These are phyloP conservation scores for Talaromyces atroroseus DNA, from an alignment of 2,329 filamentous ascomycete species.

Conservation along the genomic window DNA sequence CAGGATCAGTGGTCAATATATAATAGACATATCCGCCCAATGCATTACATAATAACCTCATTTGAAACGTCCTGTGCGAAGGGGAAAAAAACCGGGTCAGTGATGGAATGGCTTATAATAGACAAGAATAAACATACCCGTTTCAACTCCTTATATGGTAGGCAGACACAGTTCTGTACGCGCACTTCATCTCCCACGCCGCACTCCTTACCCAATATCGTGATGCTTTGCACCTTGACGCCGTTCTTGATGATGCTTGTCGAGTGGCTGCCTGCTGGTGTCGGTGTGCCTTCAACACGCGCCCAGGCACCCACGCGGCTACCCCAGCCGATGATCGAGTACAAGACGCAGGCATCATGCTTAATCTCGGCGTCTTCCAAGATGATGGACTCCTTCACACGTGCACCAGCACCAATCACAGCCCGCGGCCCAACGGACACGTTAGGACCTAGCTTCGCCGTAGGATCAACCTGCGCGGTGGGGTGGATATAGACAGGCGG, in stretches of 20 bases:
- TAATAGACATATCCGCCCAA: not conserved
- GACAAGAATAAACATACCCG: conserved; percentile 55
- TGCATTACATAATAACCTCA: conserved; percentile 78
- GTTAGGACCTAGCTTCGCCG: conserved; percentile 93
- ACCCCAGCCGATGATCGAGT: conserved; percentile 95
- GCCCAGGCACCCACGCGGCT: conserved; percentile 97
- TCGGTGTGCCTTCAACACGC: conserved; percentile 90
- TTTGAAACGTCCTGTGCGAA: conserved; percentile 35
- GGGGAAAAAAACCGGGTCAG: conserved; percentile 20
- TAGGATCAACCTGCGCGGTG: conserved; percentile 81
- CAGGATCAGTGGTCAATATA: not conserved
- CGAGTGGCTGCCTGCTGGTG: conserved; percentile 77
- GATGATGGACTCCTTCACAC: conserved; percentile 93
- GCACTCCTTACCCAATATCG: conserved; percentile 95
- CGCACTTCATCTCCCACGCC: conserved; percentile 87
- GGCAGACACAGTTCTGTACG: conserved; percentile 95
- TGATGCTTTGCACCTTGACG: conserved; percentile 97
- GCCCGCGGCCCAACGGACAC: conserved; percentile 92
- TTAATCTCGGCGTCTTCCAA: conserved; percentile 93
- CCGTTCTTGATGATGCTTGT: conserved; percentile 97
- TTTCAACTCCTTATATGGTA: conserved; percentile 98
- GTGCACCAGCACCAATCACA: conserved; percentile 75
- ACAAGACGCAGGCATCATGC: conserved; percentile 91
- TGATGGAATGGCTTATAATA: not conserved
- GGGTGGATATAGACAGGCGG: conserved; percentile 95